A percentile compares a stretch with the other conserved stretches of the same genome.
phyloP scores from a whole-genome alignment of 2,329 filamentous ascomycete genomes.

The Aspergillus aculeatus region DNA sequence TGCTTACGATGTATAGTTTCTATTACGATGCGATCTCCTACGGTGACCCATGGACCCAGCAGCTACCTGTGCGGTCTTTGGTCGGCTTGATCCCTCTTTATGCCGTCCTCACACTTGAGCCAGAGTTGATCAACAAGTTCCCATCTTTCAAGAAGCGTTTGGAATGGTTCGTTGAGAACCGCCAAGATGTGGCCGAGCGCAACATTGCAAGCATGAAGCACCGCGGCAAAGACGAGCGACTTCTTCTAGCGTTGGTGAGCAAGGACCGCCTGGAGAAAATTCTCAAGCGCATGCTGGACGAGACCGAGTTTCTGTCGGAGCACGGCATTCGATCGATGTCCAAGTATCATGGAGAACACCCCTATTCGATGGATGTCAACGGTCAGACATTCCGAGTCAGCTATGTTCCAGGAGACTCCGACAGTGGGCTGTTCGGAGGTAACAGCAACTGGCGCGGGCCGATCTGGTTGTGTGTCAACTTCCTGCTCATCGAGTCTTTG shows the following conservation, averaged over 20 bases:
- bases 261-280: slow-evolving; percentile 90
- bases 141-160: slow-evolving; percentile 90
- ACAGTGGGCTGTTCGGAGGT: slow-evolving; percentile 90
- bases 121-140: slow-evolving; percentile 86
- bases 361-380: slow-evolving; percentile 94
- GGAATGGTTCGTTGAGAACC: slow-evolving; percentile 91
- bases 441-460: slow-evolving; percentile 98
- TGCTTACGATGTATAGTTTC: slow-evolving; percentile 56
- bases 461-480: slow-evolving; percentile 96
- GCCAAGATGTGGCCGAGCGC: slow-evolving; percentile 79
- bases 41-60: slow-evolving; percentile 89
- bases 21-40: slow-evolving; percentile 98
- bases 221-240: slow-evolving; percentile 83
- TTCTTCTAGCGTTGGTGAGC: slow-evolving; percentile 86
- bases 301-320: slow-evolving; percentile 86
- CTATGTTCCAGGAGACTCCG: slow-evolving; percentile 93
- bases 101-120: slow-evolving; percentile 86
- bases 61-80: slow-evolving; percentile 85
- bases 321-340: slow-evolving; percentile 90
- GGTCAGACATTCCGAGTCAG: slow-evolving; percentile 82
- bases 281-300: slow-evolving; percentile 85
- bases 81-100: slow-evolving; percentile 93
- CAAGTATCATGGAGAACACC: slow-evolving; percentile 84
- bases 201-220: slow-evolving; percentile 93
- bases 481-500: slow-evolving; percentile 88